Evolutionary conservation across 116 monocot species (phyloP).

Genomic region (Zostera marina): DNA sequence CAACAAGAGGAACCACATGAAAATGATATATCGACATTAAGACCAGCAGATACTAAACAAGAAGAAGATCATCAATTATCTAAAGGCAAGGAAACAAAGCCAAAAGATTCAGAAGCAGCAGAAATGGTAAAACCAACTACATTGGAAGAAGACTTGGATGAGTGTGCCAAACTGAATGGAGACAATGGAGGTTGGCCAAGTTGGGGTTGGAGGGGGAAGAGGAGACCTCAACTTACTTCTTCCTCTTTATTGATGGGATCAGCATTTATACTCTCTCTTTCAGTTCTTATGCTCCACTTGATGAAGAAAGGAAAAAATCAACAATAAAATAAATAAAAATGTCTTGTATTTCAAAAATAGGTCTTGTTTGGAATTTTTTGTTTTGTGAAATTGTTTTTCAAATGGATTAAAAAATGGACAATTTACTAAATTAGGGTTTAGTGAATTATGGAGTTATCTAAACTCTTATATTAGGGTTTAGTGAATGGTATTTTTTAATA

Average conservation of each 20-base stretch:
- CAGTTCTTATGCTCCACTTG: conserved; percentile 1
- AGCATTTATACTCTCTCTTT: neutral
- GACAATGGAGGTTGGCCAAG: neutral
- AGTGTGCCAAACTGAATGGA: neutral
- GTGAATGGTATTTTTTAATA: too few relatives aligned
- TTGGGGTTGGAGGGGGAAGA: neutral
- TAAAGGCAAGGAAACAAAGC: neutral
- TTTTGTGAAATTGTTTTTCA: too few relatives aligned
- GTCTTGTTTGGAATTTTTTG: too few relatives aligned
- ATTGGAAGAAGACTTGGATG: neutral
- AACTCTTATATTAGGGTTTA: too few relatives aligned
- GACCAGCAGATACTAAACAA: neutral
- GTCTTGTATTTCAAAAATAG: too few relatives aligned
- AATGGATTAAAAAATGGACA: too few relatives aligned
- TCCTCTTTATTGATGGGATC: neutral
- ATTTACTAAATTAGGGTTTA: too few relatives aligned
- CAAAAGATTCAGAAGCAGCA: neutral
- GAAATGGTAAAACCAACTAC: neutral
- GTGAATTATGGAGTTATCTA: too few relatives aligned
- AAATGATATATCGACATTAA: neutral
- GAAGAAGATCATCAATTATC: neutral
- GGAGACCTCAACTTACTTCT: conserved; percentile 1
- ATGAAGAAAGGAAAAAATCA: neutral
- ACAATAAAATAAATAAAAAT: neutral
- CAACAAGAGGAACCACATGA: neutral